Percentiles rank a stretch among this genome's conserved stretches.
Conservation (phyloP, 805 yeast genomes). For the Ogataea ramenticola region DNA sequence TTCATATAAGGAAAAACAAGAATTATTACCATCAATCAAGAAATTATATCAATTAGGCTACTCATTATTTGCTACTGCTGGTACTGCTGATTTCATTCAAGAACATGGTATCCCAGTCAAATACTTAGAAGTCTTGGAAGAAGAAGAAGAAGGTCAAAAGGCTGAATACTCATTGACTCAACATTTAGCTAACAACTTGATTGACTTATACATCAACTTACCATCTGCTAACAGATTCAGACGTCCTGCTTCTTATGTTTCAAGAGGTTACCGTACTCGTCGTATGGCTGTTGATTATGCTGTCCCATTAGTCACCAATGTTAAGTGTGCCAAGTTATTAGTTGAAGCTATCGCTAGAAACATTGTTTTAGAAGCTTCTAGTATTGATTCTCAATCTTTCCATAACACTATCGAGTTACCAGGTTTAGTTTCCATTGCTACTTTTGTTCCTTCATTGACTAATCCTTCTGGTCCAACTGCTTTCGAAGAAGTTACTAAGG, state of each 20-base stretch:
- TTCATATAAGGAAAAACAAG: constrained; percentile 93
- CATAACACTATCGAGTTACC: constrained; percentile 78
- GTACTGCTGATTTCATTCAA: constrained; percentile 96
- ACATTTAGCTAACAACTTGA: constrained; percentile 93
- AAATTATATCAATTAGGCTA: constrained; percentile 78
- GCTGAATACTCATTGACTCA: constrained; percentile 92
- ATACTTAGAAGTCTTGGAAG: constrained; percentile 80
- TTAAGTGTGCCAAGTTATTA: constrained; percentile 91
- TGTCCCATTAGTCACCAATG: constrained; percentile 95
- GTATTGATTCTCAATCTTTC: constrained; percentile 85
- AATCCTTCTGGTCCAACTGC: constrained; percentile 40
- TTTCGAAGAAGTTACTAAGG: constrained; percentile 60
- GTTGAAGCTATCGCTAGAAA: constrained; percentile 88
- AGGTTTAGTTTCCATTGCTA: constrained; percentile 76
- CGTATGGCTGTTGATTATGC: constrained; percentile 99
- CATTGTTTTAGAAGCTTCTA: constrained; percentile 57
- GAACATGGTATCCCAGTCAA: constrained; percentile 94
- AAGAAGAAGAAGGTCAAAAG: constrained; percentile 66
- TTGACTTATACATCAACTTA: constrained; percentile 91
- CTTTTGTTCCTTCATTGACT: constrained; percentile 67
- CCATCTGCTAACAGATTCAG: constrained; percentile 97
- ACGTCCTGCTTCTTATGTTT: constrained; percentile 97
- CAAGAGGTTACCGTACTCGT: constrained; percentile 96
- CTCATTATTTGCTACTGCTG: constrained; percentile 94
- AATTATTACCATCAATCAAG: constrained; percentile 80